Percentiles rank a stretch among this genome's conserved stretches.
Conservation (phyloP, 2,329 filamentous ascomycete genomes). For the Pseudogymnoascus sp. region DNA sequence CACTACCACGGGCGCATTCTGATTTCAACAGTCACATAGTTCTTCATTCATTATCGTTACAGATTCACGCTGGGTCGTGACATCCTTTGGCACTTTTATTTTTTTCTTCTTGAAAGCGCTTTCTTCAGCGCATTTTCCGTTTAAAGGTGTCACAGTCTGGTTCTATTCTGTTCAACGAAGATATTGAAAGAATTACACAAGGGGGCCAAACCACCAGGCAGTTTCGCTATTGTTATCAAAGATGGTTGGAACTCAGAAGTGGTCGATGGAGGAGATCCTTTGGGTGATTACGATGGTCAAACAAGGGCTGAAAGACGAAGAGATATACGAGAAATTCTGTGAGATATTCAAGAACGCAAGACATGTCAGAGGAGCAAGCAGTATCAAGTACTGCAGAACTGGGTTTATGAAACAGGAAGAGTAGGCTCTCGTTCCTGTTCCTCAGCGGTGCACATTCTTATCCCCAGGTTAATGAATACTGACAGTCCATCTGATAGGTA, state of each 20-base stretch:
- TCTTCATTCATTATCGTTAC: neutral
- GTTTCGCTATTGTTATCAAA: neutral
- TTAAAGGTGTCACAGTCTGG: neutral
- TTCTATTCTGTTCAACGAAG: neutral
- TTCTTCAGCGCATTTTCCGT: neutral
- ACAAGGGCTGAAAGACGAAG: neutral
- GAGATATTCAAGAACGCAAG: neutral
- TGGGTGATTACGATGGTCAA: neutral
- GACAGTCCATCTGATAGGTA: neutral
- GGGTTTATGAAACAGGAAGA: neutral
- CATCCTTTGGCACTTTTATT: neutral
- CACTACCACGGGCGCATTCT: neutral
- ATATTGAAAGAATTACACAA: neutral
- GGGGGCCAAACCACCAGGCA: neutral
- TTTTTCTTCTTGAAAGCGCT: neutral
- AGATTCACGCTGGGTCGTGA: neutral
- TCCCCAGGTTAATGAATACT: neutral
- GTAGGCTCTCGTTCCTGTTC: neutral
- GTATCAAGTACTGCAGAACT: slow-evolving; percentile 7
- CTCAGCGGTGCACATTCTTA: neutral
- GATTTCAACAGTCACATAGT: neutral
- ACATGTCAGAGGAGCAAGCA: neutral
- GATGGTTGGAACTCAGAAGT: slow-evolving; percentile 6
- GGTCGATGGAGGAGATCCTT: slow-evolving; percentile 6
- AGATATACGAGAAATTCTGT: slow-evolving; percentile 3